phyloP scores from a whole-genome alignment of 306 rosid species.

The Alnus rubra region DNA sequence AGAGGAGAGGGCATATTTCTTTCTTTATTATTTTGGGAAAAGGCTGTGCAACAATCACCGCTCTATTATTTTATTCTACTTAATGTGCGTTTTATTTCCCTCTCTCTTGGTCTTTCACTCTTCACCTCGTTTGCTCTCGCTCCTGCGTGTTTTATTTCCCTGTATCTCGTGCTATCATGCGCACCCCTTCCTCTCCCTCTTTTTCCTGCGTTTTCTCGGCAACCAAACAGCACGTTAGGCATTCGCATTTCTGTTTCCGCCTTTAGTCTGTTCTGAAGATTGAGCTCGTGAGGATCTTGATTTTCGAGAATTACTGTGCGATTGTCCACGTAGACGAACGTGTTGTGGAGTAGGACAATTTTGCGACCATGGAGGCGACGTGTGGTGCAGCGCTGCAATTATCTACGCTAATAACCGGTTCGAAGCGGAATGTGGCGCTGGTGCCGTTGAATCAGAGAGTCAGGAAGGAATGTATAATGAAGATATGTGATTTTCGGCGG shows the following conservation, averaged over 20 bases:
- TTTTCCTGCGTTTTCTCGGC: not conserved
- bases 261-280: not conserved
- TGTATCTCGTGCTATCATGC: no score
- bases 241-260: not conserved
- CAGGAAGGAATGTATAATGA: not conserved
- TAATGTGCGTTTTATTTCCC: no score
- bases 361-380: not conserved
- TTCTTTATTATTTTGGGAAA: no score
- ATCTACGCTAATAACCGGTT: not conserved
- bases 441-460: slow-evolving; percentile 1
- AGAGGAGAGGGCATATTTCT: no score
- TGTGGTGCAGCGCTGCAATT: not conserved
- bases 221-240: no score
- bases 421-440: not conserved
- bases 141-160: no score
- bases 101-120: no score
- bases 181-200: not conserved
- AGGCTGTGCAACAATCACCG: no score
- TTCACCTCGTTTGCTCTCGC: no score
- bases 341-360: not conserved
- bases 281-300: not conserved
- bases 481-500: no score
- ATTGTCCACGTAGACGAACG: not conserved
- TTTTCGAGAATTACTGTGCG: not conserved
- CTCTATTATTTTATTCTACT: no score